Base-by-base conservation (phyloP, 2,329 filamentous ascomycete genomes). In the Thermoascus crustaceus region DNA sequence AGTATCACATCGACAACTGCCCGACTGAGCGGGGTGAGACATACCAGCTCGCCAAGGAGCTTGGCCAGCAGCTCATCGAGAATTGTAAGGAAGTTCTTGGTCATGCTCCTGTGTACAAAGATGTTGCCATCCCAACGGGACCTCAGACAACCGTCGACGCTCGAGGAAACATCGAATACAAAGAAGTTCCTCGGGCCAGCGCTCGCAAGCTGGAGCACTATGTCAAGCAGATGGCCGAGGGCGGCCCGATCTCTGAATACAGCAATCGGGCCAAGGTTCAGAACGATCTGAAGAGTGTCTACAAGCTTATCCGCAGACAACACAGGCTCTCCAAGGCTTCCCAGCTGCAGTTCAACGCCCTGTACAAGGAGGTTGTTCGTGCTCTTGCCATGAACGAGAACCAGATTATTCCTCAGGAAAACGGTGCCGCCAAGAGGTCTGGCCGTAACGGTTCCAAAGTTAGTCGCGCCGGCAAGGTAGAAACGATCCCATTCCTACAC, bases 1-100 rank as follows among this genome's bases (percentile, higher is more conserved):
- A 98, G 60, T 96, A 98, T 54, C 91, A 98, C 68, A 98, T 98
- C 55, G 91, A 98, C 55, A 91, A 96, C 69, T 96, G 89, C 68
- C 91, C 91, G 1, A 88, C 88, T 0, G 88, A 98, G 57, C 82
- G 89, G 33, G 91, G 91, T 40, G 91, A 98, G 68, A 98, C 91
- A 1, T 98, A 98, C 66, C 77, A 91, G 66, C 79, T 98, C n/a
- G 91, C 91, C 27, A 94, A 98, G 69, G 80, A 91, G 63, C 82
- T 98, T 16, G 89, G 86, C 22, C 74, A 85, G 55, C 85, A 93
- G 67, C 80, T 98, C 36, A 94, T 98, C 49, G 85, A 95, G 61
- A 98, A 98, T 69, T 96, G 91, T 71, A 88, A 83, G 59, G 91
- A 98, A 18, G 87, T 94, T 11, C 70, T 98, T 37, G 73, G 82